Evolutionary conservation across 257 asterid species (phyloP), one percentile per base, ranked within the genome.

Genomic region (Handroanthus guayacan): DNA sequence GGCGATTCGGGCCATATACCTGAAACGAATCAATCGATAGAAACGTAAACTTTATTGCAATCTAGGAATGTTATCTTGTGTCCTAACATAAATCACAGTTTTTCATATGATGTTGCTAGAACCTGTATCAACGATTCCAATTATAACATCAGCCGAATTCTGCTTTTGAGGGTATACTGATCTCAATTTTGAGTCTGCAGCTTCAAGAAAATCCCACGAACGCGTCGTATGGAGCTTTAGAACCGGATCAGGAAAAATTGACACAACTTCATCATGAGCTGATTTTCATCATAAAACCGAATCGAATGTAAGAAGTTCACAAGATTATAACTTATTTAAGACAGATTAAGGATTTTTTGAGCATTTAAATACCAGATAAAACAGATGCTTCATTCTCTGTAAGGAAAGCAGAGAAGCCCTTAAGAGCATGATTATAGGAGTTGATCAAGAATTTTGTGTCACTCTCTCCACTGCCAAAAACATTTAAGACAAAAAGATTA

Each of bases 1-100:
- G 88, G 87, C 9, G 97, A 91, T 80, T 91, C 98, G 2, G 98
- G 97, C 97, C 97, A 91, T 85, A 92, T 79, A 9, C 97, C 97
- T 92, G 71, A 75, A 78, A 75, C 71, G 61, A 64, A 5, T 54
- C 66, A 57, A 55, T 16, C 64, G 4, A 41, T 25, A 34, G 25
- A 54, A 68, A 41, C 37, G 6, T 39, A 12, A 12, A 20, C 43
- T 13, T 25, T 57, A 31, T 47, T 57, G 6, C 12, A 64, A 5
- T 9, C 50, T 25, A 25, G 31, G 1, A 25, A 25, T 25, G 31
- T 25, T 25, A 25, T 0, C 0, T 44, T 63, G 69, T 38, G 60
- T n/a, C 8, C 47, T 0, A 11, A 62, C 50, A 44, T 44, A 44
- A 44, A 44, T 44, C 11, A 44, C 50, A 2, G 10, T 7, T 44